Conservation (phyloP, 1,284 basidiomycete genomes). For the Cutaneotrichosporon sp. region DNA sequence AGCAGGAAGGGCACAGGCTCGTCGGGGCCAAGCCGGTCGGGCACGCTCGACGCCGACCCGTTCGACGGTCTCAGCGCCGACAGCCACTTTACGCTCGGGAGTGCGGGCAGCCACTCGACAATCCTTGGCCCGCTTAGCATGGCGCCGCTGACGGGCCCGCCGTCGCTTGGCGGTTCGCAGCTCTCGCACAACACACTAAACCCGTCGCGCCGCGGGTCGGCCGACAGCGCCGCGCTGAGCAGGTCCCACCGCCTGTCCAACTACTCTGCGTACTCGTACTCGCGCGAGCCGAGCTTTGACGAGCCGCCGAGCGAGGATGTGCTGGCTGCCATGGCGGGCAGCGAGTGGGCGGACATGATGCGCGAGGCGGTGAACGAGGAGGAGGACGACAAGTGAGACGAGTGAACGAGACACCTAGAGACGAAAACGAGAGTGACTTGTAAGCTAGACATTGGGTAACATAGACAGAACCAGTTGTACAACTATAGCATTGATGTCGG, state of each 20-base stretch:
- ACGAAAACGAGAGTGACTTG: neutral
- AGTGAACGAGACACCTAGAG: too few relatives aligned
- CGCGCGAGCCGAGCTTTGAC: slow-evolving; percentile 15
- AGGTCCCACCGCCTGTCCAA: slow-evolving; percentile 3
- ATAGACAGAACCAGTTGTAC: slow-evolving; percentile 2
- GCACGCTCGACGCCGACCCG: neutral
- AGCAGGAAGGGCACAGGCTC: slow-evolving; percentile 3
- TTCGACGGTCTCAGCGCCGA: neutral
- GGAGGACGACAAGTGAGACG: neutral
- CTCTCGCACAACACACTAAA: slow-evolving; percentile 1
- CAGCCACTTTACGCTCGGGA: slow-evolving; percentile 1
- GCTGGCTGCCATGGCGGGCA: slow-evolving; percentile 38
- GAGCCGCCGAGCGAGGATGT: slow-evolving; percentile 26
- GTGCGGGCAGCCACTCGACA: neutral
- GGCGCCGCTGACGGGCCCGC: neutral
- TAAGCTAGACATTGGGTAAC: neutral
- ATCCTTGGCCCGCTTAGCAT: neutral
- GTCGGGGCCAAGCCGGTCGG: neutral
- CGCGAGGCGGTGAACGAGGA: slow-evolving; percentile 33
- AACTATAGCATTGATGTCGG: neutral
- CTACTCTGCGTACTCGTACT: slow-evolving; percentile 5
- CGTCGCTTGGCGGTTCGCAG: too few relatives aligned
- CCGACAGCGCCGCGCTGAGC: neutral
- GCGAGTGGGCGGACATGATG: slow-evolving; percentile 54
- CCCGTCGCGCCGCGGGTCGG: slow-evolving; percentile 1